These are phyloP conservation scores for Aphanomyces stellatus DNA, from an alignment of 352 stramenopile species.

Conservation along the genomic window DNA sequence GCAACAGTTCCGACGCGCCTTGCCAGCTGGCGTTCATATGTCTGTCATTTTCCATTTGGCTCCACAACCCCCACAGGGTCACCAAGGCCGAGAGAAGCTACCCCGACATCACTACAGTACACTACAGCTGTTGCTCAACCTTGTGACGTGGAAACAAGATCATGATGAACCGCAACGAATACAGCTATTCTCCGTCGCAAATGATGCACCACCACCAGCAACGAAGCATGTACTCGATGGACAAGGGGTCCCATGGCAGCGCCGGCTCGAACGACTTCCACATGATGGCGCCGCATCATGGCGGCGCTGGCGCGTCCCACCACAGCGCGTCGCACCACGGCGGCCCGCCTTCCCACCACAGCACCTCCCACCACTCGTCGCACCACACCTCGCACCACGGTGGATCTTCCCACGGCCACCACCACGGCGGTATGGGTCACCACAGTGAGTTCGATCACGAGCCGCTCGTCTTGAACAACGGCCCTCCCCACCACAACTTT, in stretches of 20 bases:
- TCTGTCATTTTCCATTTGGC: constrained; percentile 23
- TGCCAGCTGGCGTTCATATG: constrained; percentile 19
- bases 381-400: constrained; percentile 32
- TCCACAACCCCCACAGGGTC: constrained; percentile 16
- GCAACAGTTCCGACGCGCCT: constrained; percentile 7
- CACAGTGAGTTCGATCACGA: constrained; percentile 51
- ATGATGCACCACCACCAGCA: constrained; percentile 28
- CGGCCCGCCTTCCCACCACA: constrained; percentile 36
- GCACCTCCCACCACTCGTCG: constrained; percentile 18
- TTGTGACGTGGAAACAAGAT: constrained; percentile 6
- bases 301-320: constrained; percentile 26
- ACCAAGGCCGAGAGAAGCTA: constrained; percentile 1
- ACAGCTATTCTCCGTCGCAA: constrained; percentile 38
- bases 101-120: constrained; percentile 8
- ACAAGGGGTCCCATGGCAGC: constrained; percentile 18
- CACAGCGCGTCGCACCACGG: constrained; percentile 19
- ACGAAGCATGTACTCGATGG: constrained; percentile 28
- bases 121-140: constrained; percentile 16
- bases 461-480: constrained; percentile 61
- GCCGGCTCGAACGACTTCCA: constrained; percentile 23
- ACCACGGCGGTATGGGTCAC: constrained; percentile 26
- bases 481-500: constrained; percentile 41
- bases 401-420: constrained; percentile 28
- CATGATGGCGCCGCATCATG: constrained; percentile 31
- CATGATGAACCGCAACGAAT: constrained; percentile 28